Evolutionary conservation across 2,329 filamentous ascomycete genomes (phyloP).

Genomic region (Diplodia scrobiculata): DNA sequence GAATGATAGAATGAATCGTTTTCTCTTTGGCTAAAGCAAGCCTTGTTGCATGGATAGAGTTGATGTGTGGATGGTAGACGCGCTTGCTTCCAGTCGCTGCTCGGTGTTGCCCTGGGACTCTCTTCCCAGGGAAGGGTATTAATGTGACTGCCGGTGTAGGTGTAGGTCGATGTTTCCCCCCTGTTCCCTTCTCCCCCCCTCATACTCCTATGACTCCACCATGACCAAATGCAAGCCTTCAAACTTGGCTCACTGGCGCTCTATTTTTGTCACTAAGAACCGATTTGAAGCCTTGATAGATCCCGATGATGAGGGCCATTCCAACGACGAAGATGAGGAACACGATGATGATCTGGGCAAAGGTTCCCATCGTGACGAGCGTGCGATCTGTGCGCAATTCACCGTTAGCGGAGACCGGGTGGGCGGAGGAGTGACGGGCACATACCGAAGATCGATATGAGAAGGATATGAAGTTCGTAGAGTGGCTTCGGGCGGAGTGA

Average conservation of each 20-base stretch:
- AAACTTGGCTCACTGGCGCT: neutral
- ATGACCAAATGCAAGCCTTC: neutral
- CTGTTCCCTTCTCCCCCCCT: too few relatives aligned
- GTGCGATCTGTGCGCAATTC: neutral
- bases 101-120: too few relatives aligned
- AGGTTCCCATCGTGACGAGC: neutral
- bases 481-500: too few relatives aligned
- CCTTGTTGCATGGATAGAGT: too few relatives aligned
- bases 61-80: too few relatives aligned
- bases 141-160: too few relatives aligned
- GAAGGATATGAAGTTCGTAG: too few relatives aligned
- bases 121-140: too few relatives aligned
- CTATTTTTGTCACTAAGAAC: neutral
- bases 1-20: too few relatives aligned
- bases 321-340: neutral
- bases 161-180: too few relatives aligned
- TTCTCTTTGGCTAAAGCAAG: too few relatives aligned
- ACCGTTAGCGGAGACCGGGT: neutral
- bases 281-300: neutral
- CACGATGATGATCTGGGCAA: neutral
- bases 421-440: neutral
- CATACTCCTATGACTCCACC: neutral
- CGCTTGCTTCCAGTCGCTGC: too few relatives aligned
- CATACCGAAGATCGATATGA: neutral
- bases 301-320: neutral